Evolutionary conservation across 1,284 basidiomycete species (phyloP), one percentile per base, ranked within the genome.

Genomic region (Cystobasidium slooffiae): DNA sequence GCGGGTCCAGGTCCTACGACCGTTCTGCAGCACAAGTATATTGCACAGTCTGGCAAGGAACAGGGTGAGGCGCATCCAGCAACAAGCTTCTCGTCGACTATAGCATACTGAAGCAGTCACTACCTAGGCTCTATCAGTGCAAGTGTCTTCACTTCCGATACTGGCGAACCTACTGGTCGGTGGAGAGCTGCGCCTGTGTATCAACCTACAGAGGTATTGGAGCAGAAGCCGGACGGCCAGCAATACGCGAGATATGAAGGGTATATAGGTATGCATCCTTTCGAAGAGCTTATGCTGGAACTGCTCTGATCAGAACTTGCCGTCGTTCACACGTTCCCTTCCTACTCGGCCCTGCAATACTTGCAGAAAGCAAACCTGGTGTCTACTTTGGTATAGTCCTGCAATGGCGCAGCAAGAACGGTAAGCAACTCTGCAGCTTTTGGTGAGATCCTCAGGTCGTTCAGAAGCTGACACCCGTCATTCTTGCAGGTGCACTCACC

Each of bases 381-480:
- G 51, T 22, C 20, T 73, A 44, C 52, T 59, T 73, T 44, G 70
- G 70, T 3, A 59, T 73, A 3, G 63, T 73, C 20, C 63, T 73
- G 44, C 49, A 53, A 12, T 73, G 70, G 70, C 51, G 70, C 51
- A 65, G 52, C 52, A 58, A 58, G 43, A n/a, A 12, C 9, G 70
- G 70, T 73, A 39, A 56, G 62, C 56, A 10, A 9, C n/a, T n/a
- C n/a, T n/a, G n/a, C n/a, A 39, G 41, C 59, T 31, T n/a, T 46
- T 31, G 10, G 22, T 9, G 9, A 9, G 5, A 31, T 63, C 22
- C 47, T 47, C 61, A 59, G 37, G 14, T 44, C 31, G 18, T 43
- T 20, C 6, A 64, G 5, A 31, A 8, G 9, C 12, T 18, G 14
- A 51, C 3, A 46, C 18, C 44, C 49, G 2, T 47, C 63, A 3